Evolutionary conservation across 495 filamentous ascomycete genomes (phyloP).

Genomic region (Neurospora cerealis): DNA sequence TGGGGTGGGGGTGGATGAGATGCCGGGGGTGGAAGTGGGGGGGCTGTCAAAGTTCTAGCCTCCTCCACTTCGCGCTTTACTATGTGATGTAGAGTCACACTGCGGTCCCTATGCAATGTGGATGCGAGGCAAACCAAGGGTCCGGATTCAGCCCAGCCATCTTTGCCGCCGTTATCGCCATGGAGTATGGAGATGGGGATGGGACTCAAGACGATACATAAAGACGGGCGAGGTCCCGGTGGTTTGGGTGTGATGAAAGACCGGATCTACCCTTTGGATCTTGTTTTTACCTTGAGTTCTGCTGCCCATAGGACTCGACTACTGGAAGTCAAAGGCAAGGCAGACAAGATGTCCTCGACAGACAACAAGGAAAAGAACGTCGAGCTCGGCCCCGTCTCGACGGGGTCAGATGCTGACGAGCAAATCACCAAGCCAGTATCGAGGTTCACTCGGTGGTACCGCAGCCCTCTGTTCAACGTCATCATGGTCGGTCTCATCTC

Average conservation of each 20-base stretch:
- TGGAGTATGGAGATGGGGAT: not conserved
- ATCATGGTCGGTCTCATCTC: conserved; percentile 45
- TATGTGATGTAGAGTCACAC: not conserved
- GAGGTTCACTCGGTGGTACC: conserved; percentile 34
- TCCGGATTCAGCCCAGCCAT: not conserved
- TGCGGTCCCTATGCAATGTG: not conserved
- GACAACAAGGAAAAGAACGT: conserved; percentile 8
- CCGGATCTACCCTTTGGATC: not conserved
- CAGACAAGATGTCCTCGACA: conserved; percentile 12
- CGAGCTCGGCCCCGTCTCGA: conserved; percentile 2
- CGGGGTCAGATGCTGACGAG: conserved; percentile 1
- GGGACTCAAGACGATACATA: not conserved
- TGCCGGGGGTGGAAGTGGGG: not conserved
- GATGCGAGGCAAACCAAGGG: not conserved
- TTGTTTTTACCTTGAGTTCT: not conserved
- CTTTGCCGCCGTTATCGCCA: not conserved
- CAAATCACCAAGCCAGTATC: conserved; percentile 18
- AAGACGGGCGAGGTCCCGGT: not conserved
- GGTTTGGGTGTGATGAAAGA: not conserved
- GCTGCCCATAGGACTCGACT: not conserved
- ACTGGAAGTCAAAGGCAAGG: no score
- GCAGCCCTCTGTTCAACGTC: conserved; percentile 45
- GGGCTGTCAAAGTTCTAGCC: not conserved
- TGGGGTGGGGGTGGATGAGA: not conserved
- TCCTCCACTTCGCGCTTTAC: not conserved